phyloP scores from a whole-genome alignment of 768 basidiomycete species.

The Boletus vinaceobasis region DNA sequence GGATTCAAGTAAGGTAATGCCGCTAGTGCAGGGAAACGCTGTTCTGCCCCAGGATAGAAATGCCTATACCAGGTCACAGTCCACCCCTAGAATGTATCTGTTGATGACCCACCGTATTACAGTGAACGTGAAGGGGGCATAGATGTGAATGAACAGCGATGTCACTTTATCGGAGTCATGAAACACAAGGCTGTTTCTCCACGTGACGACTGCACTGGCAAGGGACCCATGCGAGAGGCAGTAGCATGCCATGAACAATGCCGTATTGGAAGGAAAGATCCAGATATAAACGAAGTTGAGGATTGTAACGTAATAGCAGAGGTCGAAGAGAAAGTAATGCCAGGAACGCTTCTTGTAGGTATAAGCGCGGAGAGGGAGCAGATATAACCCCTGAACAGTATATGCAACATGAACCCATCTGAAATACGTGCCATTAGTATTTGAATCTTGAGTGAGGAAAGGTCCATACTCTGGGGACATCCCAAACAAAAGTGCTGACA shows the following conservation, averaged over 20 bases:
- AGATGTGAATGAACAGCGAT: slow-evolving; percentile 92
- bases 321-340: slow-evolving; percentile 92
- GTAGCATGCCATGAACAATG: slow-evolving; percentile 89
- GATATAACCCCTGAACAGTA: slow-evolving; percentile 70
- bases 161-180: slow-evolving; percentile 97
- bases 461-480: slow-evolving; percentile 71
- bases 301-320: slow-evolving; percentile 92
- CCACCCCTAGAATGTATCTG: not conserved
- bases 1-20: slow-evolving; percentile 72
- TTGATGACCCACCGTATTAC: slow-evolving; percentile 67
- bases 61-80: slow-evolving; percentile 50
- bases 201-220: slow-evolving; percentile 94
- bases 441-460: not conserved
- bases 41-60: slow-evolving; percentile 76
- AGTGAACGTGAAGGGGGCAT: slow-evolving; percentile 86
- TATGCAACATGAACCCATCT: slow-evolving; percentile 91
- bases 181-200: slow-evolving; percentile 98
- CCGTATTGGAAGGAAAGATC: slow-evolving; percentile 73
- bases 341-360: slow-evolving; percentile 89
- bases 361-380: slow-evolving; percentile 80
- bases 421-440: slow-evolving; percentile 13
- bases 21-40: slow-evolving; percentile 81
- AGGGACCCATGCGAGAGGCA: slow-evolving; percentile 88
- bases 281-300: slow-evolving; percentile 92
- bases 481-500: slow-evolving; percentile 85